Conservation (phyloP, 306 rosid species). For the Rosa lucieae region DNA sequence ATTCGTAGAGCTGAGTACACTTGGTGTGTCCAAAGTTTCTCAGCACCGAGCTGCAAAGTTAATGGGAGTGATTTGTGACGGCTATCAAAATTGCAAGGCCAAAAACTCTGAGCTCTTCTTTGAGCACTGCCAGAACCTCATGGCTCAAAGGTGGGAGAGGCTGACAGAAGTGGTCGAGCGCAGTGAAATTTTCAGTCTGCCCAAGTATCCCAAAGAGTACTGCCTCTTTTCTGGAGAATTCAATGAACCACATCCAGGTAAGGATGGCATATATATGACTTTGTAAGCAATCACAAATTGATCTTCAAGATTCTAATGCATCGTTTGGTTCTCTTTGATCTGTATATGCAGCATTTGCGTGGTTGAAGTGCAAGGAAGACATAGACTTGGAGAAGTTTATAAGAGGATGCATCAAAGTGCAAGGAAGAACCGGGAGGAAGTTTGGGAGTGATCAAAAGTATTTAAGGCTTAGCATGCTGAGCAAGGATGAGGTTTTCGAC, state of each 20-base stretch:
- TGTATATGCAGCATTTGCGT: constrained; percentile 52
- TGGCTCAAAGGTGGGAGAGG: constrained; percentile 69
- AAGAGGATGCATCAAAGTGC: constrained; percentile 36
- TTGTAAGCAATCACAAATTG: neutral
- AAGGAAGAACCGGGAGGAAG: constrained; percentile 50
- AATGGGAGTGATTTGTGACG: constrained; percentile 55
- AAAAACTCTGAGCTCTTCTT: constrained; percentile 47
- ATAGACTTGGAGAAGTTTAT: constrained; percentile 42
- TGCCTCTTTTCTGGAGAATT: constrained; percentile 52
- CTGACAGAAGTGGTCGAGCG: constrained; percentile 36
- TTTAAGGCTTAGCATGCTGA: constrained; percentile 55
- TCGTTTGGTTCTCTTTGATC: neutral
- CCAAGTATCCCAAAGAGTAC: constrained; percentile 32
- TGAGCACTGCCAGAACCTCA: constrained; percentile 27
- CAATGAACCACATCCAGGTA: constrained; percentile 59
- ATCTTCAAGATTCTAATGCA: neutral
- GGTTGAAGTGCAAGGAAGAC: constrained; percentile 63
- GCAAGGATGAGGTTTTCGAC: constrained; percentile 43
- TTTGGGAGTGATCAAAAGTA: constrained; percentile 55
- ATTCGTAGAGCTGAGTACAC: constrained; percentile 54
- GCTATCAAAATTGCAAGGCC: constrained; percentile 40
- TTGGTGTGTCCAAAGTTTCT: constrained; percentile 82
- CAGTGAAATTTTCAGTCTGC: constrained; percentile 39
- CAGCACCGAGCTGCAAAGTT: constrained; percentile 69
- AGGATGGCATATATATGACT: too few relatives aligned